Evolutionary conservation across 495 filamentous ascomycete genomes (phyloP).

Genomic region (Xylaria longipes): DNA sequence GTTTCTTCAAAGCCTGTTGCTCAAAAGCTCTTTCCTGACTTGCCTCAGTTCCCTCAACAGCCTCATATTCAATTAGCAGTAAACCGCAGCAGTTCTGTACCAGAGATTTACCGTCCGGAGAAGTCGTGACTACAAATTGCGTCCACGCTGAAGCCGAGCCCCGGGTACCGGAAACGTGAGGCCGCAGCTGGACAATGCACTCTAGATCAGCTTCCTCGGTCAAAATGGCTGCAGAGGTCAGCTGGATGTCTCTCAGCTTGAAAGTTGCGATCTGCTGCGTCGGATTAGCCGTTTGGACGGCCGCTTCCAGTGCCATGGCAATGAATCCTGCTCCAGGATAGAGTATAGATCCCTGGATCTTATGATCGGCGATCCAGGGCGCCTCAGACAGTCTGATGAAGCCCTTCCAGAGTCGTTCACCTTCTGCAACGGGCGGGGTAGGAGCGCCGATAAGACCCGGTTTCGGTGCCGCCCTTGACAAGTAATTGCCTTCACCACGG

Average conservation of each 20-base stretch:
- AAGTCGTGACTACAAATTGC: not conserved
- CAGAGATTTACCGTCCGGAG: not conserved
- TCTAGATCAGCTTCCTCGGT: constrained; percentile 25
- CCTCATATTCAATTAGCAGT: not conserved
- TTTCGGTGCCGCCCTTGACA: not conserved
- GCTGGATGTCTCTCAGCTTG: constrained; percentile 28
- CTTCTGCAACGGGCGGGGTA: constrained; percentile 35
- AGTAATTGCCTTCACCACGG: not conserved
- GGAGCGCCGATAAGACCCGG: not conserved
- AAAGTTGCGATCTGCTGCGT: constrained; percentile 21
- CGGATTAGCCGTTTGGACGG: constrained; percentile 39
- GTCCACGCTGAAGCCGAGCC: not conserved
- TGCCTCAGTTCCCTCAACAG: not conserved
- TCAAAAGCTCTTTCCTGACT: not conserved
- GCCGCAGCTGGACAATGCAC: not conserved
- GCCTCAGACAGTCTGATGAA: constrained; percentile 43
- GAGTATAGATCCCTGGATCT: constrained; percentile 41
- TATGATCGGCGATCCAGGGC: constrained; percentile 56
- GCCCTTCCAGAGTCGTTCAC: constrained; percentile 51
- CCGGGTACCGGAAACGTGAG: not conserved
- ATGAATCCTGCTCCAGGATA: constrained; percentile 54
- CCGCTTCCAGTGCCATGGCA: constrained; percentile 51
- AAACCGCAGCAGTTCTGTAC: not conserved
- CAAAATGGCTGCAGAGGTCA: constrained; percentile 16
- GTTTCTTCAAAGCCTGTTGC: not conserved